phyloP scores from a whole-genome alignment of 257 asterid species.

The Nicotiana undulata region DNA sequence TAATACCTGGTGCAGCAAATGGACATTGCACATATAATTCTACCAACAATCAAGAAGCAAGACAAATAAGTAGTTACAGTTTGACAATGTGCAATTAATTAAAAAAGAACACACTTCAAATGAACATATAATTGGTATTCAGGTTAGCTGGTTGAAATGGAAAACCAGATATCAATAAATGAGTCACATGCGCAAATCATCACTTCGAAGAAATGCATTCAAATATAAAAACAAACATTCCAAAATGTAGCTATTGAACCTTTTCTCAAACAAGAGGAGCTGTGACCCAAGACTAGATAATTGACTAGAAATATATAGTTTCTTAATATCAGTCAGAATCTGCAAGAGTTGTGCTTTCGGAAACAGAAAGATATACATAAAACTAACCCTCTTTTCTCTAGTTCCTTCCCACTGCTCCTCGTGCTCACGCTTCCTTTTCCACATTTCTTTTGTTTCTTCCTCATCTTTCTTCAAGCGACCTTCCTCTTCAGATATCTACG shows the following conservation, averaged over 20 bases:
- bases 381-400: conserved; percentile 82
- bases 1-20: neutral
- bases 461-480: conserved; percentile 98
- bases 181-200: neutral
- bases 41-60: neutral
- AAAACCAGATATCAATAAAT: neutral
- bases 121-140: neutral
- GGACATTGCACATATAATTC: neutral
- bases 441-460: conserved; percentile 95
- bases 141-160: neutral
- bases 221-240: neutral
- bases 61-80: neutral
- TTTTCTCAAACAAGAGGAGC: neutral
- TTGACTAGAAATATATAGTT: neutral
- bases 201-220: neutral
- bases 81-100: neutral
- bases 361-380: neutral
- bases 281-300: conserved; percentile 1
- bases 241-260: neutral
- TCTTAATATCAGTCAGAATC: neutral
- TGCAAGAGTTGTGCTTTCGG: neutral
- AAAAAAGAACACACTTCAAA: neutral
- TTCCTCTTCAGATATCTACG: conserved; percentile 97
- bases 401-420: conserved; percentile 99
- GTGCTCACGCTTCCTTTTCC: conserved; percentile 98